These are phyloP conservation scores for Eimeria brunetti DNA, from an alignment of 169 alveolate genomes.

Conservation along the genomic window DNA sequence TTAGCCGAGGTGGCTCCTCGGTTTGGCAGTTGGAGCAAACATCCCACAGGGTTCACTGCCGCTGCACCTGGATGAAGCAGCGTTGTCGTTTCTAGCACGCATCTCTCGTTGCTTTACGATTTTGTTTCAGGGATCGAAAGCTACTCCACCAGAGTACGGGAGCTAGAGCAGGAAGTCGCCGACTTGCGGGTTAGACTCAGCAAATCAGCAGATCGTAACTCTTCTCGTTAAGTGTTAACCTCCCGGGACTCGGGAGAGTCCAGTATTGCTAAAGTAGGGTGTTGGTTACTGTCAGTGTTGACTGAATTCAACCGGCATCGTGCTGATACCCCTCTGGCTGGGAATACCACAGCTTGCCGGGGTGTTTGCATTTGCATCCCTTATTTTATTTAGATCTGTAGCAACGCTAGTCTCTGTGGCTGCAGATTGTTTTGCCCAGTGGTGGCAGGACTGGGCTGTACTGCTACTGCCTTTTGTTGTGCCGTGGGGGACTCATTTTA, in stretches of 20 bases:
- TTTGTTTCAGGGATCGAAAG: slow-evolving; percentile 69
- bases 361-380: not conserved
- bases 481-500: not conserved
- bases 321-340: not conserved
- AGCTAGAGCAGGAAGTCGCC: slow-evolving; percentile 76
- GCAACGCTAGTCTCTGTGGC: not conserved
- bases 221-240: slow-evolving; percentile 10
- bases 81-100: not conserved
- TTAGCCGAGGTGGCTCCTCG: not conserved
- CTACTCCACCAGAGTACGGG: slow-evolving; percentile 67
- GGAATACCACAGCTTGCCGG: too few species aligned
- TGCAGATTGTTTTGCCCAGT: slow-evolving; percentile 12
- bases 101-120: not conserved
- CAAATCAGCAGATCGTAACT: not conserved
- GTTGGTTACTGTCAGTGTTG: not conserved
- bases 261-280: not conserved
- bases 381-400: not conserved
- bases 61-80: not conserved
- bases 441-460: not conserved
- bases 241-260: not conserved
- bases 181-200: slow-evolving; percentile 79
- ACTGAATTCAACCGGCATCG: not conserved
- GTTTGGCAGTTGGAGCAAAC: not conserved
- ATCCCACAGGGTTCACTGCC: not conserved
- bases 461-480: not conserved